Percentiles rank a stretch among this genome's conserved stretches.
Conservation (phyloP, 2,329 filamentous ascomycete genomes). For the Alternaria brassicicola region DNA sequence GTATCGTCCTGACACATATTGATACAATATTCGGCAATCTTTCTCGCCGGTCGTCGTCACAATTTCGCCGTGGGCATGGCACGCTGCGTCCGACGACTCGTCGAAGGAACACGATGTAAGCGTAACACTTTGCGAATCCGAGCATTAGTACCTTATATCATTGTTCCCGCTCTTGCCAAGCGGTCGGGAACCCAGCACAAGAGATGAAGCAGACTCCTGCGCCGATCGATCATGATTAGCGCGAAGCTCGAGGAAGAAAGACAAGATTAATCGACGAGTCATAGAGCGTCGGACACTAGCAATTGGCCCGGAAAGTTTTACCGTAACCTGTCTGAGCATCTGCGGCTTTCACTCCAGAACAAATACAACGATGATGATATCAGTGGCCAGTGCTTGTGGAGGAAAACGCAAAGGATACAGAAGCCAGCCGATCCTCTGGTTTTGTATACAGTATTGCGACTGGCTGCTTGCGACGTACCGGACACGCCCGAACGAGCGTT, state of each 20-base stretch:
- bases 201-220: constrained; percentile 9
- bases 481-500: not conserved
- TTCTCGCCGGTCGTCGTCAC: not conserved
- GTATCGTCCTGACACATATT: not conserved
- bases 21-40: not conserved
- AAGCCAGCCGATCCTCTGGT: not conserved
- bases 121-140: not conserved
- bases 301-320: constrained; percentile 3
- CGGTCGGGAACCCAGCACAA: not conserved
- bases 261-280: not conserved
- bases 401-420: not conserved
- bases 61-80: not conserved
- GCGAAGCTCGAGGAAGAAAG: not conserved
- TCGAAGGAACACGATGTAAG: constrained; percentile 2
- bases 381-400: not conserved
- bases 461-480: not conserved
- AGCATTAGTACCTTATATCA: not conserved
- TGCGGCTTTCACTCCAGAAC: not conserved
- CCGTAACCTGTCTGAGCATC: not conserved
- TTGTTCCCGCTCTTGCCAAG: not conserved
- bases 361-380: not conserved
- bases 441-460: not conserved
- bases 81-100: not conserved
- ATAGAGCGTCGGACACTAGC: not conserved
- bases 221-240: not conserved